phyloP scores from a whole-genome alignment of 2,329 filamentous ascomycete genomes.

The Sporothrix inflata region DNA sequence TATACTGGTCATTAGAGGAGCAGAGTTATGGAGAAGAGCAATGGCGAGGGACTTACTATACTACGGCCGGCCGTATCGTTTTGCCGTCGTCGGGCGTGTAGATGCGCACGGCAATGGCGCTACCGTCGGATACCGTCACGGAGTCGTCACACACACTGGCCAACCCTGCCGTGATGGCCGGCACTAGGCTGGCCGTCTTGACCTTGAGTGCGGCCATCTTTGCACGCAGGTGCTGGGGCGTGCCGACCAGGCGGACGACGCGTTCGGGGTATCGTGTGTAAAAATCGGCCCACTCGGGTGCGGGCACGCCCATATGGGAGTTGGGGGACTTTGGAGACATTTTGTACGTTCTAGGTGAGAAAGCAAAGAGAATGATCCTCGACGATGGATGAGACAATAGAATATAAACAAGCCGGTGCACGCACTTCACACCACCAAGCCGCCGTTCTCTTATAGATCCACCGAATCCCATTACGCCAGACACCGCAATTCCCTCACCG shows the following conservation, averaged over 20 bases:
- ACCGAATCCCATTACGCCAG: neutral
- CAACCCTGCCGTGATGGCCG: neutral
- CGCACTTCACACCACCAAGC: too few relatives aligned
- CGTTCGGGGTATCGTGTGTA: neutral
- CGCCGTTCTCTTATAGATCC: neutral
- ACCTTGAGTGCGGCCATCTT: neutral
- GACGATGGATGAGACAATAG: too few relatives aligned
- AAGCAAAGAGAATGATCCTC: neutral
- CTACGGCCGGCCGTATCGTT: neutral
- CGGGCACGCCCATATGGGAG: slow-evolving; percentile 1
- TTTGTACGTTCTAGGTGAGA: neutral
- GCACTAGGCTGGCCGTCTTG: neutral
- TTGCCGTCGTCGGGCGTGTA: slow-evolving; percentile 4
- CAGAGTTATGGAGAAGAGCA: neutral
- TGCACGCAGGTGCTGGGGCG: neutral
- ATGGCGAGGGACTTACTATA: neutral
- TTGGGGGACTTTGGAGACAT: neutral
- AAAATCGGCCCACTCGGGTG: neutral
- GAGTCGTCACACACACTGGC: neutral
- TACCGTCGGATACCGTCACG: neutral
- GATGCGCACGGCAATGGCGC: neutral
- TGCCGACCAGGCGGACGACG: neutral
- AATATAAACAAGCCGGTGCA: neutral
- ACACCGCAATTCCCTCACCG: neutral
- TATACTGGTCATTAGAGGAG: neutral